phyloP scores from a whole-genome alignment of 2,329 filamentous ascomycete genomes.

The Alternaria panax region DNA sequence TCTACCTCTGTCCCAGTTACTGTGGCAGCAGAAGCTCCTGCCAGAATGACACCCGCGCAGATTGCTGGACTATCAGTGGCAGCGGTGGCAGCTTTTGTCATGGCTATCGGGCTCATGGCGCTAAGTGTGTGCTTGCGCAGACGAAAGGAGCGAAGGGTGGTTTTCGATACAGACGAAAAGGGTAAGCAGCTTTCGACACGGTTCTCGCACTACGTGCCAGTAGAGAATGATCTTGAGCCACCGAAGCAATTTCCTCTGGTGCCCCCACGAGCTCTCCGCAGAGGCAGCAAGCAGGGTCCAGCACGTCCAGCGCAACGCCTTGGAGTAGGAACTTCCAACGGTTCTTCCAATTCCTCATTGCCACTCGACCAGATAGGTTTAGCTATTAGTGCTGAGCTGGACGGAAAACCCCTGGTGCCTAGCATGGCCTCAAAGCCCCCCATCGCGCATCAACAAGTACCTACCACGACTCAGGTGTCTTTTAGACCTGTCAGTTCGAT shows the following conservation, averaged over 20 bases:
- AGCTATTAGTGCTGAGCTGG: conserved; percentile 48
- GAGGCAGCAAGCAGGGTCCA: conserved; percentile 7
- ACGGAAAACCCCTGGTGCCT: conserved; percentile 31
- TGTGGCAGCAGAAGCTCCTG: conserved; percentile 21
- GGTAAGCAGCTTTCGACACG: conserved; percentile 28
- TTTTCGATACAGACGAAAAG: conserved; percentile 32
- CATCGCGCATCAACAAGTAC: conserved; percentile 12
- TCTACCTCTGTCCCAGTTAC: conserved; percentile 23
- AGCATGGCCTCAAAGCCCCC: conserved; percentile 12
- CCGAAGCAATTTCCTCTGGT: conserved; percentile 25
- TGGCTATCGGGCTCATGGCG: conserved; percentile 50
- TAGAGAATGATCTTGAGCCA: conserved; percentile 15
- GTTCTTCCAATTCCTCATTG: conserved; percentile 30
- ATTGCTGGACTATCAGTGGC: conserved; percentile 50
- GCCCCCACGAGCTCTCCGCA: conserved; percentile 23
- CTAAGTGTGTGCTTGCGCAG: conserved; percentile 47
- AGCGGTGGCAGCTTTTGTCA: conserved; percentile 46
- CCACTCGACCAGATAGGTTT: conserved; percentile 47
- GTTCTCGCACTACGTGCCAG: conserved; percentile 32
- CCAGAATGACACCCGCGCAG: conserved; percentile 48
- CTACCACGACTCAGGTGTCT: conserved; percentile 8
- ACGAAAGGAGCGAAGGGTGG: conserved; percentile 41
- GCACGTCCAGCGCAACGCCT: conserved; percentile 27
- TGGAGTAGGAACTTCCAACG: conserved; percentile 29
- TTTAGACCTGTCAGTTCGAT: conserved; percentile 42